Evolutionary conservation across 1,284 basidiomycete genomes (phyloP).

Genomic region (Puccinia coronata): DNA sequence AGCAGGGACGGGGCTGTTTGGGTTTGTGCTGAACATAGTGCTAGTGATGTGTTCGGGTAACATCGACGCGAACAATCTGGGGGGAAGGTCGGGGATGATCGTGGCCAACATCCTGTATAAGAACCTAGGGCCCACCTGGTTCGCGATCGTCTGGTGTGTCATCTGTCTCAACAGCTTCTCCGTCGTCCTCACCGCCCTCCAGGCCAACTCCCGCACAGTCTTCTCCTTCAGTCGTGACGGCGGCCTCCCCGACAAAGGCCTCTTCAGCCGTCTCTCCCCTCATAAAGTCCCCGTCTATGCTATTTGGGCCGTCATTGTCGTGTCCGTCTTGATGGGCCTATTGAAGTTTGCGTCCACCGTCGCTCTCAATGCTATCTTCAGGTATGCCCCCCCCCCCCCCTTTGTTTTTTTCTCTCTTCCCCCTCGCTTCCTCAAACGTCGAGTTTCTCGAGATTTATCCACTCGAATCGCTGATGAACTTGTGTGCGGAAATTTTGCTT

Average conservation of each 20-base stretch:
- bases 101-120: conserved; percentile 48
- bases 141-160: conserved; percentile 41
- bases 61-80: conserved; percentile 53
- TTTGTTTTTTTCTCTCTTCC: too few relatives aligned
- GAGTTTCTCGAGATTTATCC: too few relatives aligned
- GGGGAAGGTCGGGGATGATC: conserved; percentile 40
- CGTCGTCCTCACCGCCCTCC: conserved; percentile 66
- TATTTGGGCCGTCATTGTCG: conserved; percentile 65
- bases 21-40: conserved; percentile 76
- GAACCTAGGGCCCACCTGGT: conserved; percentile 43
- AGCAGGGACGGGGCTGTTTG: conserved; percentile 71
- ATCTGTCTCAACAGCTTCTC: conserved; percentile 56
- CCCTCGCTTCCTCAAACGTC: too few relatives aligned
- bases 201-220: conserved; percentile 81
- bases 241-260: conserved; percentile 77
- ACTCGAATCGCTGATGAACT: background rate
- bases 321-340: conserved; percentile 59
- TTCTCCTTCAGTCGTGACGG: conserved; percentile 85
- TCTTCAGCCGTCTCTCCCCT: conserved; percentile 68
- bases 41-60: conserved; percentile 72
- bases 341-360: conserved; percentile 75
- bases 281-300: conserved; percentile 77
- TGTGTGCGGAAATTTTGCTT: background rate
- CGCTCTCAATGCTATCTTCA: conserved; percentile 81
- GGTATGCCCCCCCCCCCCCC: too few relatives aligned